Evolutionary conservation across 257 asterid genomes (phyloP).

Genomic region (Cruciata laevipes): DNA sequence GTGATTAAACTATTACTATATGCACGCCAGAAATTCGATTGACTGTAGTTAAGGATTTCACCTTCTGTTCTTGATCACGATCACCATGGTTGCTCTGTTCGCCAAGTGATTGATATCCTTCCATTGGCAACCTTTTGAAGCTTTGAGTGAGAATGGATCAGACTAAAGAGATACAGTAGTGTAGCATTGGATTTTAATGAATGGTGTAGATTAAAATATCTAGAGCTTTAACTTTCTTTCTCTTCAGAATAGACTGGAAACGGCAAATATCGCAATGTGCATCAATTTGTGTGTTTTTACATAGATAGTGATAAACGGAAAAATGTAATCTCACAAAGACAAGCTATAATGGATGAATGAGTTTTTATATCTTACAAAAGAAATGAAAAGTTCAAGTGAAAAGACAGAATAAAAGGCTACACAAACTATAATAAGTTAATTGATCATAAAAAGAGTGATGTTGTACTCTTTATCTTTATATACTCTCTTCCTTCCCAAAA

Average conservation of each 20-base stretch:
- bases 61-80: not conserved
- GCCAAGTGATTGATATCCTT: not conserved
- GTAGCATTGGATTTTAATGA: not conserved
- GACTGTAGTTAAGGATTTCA: not conserved
- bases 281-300: not conserved
- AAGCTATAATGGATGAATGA: too few relatives aligned
- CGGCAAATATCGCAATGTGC: not conserved
- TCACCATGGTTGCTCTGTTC: not conserved
- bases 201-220: not conserved
- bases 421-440: not conserved
- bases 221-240: not conserved
- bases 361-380: not conserved
- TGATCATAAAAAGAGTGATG: not conserved
- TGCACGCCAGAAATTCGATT: not conserved
- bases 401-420: not conserved
- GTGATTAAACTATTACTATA: not conserved
- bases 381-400: not conserved
- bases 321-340: not conserved
- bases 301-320: not conserved
- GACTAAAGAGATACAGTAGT: too few relatives aligned
- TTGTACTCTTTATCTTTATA: not conserved
- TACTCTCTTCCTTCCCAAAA: not conserved
- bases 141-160: not conserved
- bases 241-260: not conserved
- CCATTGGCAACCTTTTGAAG: not conserved